These are phyloP conservation scores for Pelargonium citronellum DNA, from an alignment of 441 rosid species.

Conservation along the genomic window DNA sequence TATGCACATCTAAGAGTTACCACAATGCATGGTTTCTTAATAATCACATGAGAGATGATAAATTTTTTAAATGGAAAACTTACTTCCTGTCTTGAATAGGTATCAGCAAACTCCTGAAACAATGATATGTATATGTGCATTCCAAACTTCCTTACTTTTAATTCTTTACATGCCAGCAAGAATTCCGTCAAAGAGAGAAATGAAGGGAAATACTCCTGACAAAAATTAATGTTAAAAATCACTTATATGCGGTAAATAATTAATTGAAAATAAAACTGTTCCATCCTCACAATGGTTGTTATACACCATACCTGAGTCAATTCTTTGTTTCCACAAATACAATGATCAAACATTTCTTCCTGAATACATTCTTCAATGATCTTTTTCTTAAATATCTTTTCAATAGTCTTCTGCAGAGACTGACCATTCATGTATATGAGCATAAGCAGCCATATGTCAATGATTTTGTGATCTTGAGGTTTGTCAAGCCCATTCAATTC, in stretches of 20 bases:
- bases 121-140: constrained; percentile 48
- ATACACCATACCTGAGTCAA: constrained; percentile 48
- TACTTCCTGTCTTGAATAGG: constrained; percentile 75
- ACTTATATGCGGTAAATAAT: background rate
- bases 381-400: constrained; percentile 69
- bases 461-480: constrained; percentile 67
- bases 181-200: constrained; percentile 71
- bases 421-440: constrained; percentile 62
- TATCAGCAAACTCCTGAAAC: constrained; percentile 60
- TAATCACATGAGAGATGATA: constrained; percentile 7
- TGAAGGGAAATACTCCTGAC: constrained; percentile 59
- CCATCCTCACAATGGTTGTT: background rate
- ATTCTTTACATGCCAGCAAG: constrained; percentile 72
- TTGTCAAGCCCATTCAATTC: constrained; percentile 54
- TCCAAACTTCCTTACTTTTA: constrained; percentile 65
- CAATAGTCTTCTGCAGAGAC: constrained; percentile 46
- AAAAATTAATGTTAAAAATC: constrained; percentile 16
- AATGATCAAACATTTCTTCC: constrained; percentile 61
- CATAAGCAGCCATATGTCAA: constrained; percentile 75
- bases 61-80: constrained; percentile 14
- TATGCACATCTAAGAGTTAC: constrained; percentile 5
- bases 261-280: constrained; percentile 12
- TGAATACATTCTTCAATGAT: constrained; percentile 60
- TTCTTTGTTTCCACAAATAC: constrained; percentile 60
- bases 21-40: constrained; percentile 1